Conservation (phyloP, 495 filamentous ascomycete species). For the Aspergillus hancockii region DNA sequence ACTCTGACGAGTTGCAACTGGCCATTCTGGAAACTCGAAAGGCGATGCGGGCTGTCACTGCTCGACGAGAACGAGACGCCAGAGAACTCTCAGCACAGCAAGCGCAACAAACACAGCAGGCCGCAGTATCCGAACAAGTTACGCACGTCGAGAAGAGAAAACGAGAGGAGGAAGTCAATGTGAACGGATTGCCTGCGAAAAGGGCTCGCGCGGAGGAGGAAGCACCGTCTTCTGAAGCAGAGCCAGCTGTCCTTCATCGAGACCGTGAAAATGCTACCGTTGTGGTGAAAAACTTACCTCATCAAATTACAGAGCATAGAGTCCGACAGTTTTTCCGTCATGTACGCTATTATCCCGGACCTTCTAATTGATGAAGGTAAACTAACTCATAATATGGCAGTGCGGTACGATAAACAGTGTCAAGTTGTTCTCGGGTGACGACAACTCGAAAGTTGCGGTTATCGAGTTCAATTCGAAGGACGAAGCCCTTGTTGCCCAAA, state of each 20-base stretch:
- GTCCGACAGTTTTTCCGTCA: slow-evolving; percentile 88
- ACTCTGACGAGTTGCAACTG: slow-evolving; percentile 66
- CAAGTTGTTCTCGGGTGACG: slow-evolving; percentile 58
- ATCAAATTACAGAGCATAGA: slow-evolving; percentile 64
- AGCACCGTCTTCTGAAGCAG: slow-evolving; percentile 28
- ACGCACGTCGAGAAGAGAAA: slow-evolving; percentile 66
- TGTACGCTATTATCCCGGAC: slow-evolving; percentile 37
- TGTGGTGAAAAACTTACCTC: slow-evolving; percentile 74
- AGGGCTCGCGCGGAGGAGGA: slow-evolving; percentile 56
- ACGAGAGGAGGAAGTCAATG: slow-evolving; percentile 57
- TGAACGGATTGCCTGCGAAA: slow-evolving; percentile 53
- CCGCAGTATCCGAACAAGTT: slow-evolving; percentile 29
- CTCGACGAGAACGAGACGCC: slow-evolving; percentile 66
- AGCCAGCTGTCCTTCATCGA: slow-evolving; percentile 57
- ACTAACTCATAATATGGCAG: slow-evolving; percentile 32
- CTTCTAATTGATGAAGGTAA: slow-evolving; percentile 4
- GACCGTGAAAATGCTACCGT: slow-evolving; percentile 90
- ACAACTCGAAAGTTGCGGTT: slow-evolving; percentile 63
- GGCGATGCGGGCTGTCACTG: slow-evolving; percentile 60
- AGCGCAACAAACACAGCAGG: slow-evolving; percentile 37
- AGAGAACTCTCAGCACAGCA: slow-evolving; percentile 54
- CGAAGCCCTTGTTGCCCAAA: slow-evolving; percentile 77
- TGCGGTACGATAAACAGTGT: slow-evolving; percentile 81
- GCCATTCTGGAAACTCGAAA: slow-evolving; percentile 70
- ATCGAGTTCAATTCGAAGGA: slow-evolving; percentile 84